phyloP scores from a whole-genome alignment of 1,284 basidiomycete species.

The Ustilago nuda region DNA sequence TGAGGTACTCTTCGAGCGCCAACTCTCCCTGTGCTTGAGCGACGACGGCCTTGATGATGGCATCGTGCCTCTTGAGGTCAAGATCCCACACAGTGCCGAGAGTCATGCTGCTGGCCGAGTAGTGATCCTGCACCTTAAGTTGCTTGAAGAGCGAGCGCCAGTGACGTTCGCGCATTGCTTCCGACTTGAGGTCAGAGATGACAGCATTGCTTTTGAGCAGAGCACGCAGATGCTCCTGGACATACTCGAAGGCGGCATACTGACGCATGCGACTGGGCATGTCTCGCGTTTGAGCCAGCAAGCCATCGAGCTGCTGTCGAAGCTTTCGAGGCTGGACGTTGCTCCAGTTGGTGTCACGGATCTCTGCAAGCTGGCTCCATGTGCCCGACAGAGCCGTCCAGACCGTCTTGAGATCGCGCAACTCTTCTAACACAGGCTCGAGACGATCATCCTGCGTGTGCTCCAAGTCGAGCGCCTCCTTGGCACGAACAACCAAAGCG shows the following conservation, averaged over 20 bases:
- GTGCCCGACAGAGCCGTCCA: conserved; percentile 99
- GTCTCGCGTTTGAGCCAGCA: conserved; percentile 90
- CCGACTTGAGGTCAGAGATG: conserved; percentile 92
- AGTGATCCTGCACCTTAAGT: conserved; percentile 73
- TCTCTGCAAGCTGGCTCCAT: conserved; percentile 90
- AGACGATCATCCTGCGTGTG: conserved; percentile 88
- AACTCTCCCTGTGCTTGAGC: conserved; percentile 95
- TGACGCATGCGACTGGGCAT: conserved; percentile 99
- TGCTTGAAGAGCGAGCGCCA: conserved; percentile 98
- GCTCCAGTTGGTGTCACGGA: conserved; percentile 89
- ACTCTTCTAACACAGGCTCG: conserved; percentile 92
- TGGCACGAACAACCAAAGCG: conserved; percentile 91
- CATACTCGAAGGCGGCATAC: conserved; percentile 98
- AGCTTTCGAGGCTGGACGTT: conserved; percentile 89
- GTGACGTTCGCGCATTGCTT: conserved; percentile 95
- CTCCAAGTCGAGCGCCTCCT: conserved; percentile 95
- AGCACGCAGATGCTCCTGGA: conserved; percentile 87
- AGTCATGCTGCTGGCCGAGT: conserved; percentile 79
- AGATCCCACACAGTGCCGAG: conserved; percentile 97
- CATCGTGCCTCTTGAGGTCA: conserved; percentile 93
- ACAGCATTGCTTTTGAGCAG: conserved; percentile 90
- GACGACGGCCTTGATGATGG: conserved; percentile 90
- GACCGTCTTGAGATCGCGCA: conserved; percentile 94
- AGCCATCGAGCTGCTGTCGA: conserved; percentile 89
- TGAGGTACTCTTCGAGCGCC: conserved; percentile 71